Conservation (phyloP, 495 filamentous ascomycete genomes). For the Monascus purpureus region DNA sequence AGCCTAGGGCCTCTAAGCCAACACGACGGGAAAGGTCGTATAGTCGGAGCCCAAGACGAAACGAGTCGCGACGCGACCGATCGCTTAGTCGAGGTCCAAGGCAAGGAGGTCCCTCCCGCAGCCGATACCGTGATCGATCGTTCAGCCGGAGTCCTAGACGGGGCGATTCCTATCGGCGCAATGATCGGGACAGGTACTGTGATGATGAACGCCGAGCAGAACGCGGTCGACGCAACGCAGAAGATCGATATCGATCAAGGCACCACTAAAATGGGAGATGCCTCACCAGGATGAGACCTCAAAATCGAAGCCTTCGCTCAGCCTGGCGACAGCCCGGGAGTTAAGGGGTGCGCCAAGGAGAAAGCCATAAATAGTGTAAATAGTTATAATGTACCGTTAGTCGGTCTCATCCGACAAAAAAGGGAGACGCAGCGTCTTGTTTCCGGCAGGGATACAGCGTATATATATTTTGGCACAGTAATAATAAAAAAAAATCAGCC, state of each 20-base stretch:
- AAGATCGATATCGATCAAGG: slow-evolving; percentile 14
- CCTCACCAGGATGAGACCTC: too few species aligned
- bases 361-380: too few species aligned
- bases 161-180: slow-evolving; percentile 11
- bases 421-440: too few species aligned
- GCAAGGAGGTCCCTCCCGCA: slow-evolving; percentile 12
- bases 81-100: slow-evolving; percentile 38
- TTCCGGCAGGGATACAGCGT: too few species aligned
- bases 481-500: too few species aligned
- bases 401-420: too few species aligned
- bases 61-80: slow-evolving; percentile 12
- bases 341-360: too few species aligned
- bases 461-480: too few species aligned
- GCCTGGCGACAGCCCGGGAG: too few species aligned
- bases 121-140: slow-evolving; percentile 20
- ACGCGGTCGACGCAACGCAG: slow-evolving; percentile 5
- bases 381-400: too few species aligned
- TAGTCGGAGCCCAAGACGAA: slow-evolving; percentile 12
- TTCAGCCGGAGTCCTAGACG: slow-evolving; percentile 39
- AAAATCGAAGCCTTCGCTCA: too few species aligned
- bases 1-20: background rate
- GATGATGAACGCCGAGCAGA: slow-evolving; percentile 7
- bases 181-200: slow-evolving; percentile 5
- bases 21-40: slow-evolving; percentile 7
- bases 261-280: slow-evolving; percentile 9